These are phyloP conservation scores for Rhizoclosmatium globosum DNA, from an alignment of 192 early-diverging fungal genomes.

Conservation along the genomic window DNA sequence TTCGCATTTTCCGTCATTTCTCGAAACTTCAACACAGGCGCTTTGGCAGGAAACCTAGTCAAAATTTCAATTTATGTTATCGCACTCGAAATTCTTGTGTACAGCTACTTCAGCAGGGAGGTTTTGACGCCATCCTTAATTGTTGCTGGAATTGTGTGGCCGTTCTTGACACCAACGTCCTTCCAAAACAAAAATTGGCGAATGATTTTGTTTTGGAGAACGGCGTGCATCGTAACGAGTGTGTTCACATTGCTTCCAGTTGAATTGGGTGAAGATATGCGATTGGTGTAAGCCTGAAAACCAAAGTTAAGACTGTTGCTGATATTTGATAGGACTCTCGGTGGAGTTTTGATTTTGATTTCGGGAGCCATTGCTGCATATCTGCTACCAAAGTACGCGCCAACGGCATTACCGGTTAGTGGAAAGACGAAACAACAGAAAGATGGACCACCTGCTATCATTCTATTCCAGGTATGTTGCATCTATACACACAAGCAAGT, in stretches of 20 bases:
- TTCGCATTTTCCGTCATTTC: constrained; percentile 25
- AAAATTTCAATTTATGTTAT: constrained; percentile 61
- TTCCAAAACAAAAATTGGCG: constrained; percentile 53
- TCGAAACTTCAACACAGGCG: constrained; percentile 11
- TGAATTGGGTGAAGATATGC: constrained; percentile 79
- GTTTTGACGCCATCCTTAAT: constrained; percentile 71
- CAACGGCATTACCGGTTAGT: too few species aligned
- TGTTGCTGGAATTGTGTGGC: constrained; percentile 70
- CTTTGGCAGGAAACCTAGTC: neutral
- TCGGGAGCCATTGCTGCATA: constrained; percentile 40
- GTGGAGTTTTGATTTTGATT: constrained; percentile 43
- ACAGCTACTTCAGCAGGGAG: constrained; percentile 84
- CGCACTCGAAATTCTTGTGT: constrained; percentile 84
- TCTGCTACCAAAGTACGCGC: constrained; percentile 30
- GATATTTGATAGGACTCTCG: constrained; percentile 36
- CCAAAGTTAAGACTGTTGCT: too few species aligned
- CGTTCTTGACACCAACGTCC: constrained; percentile 58
- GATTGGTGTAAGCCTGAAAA: constrained; percentile 63
- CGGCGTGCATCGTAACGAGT: constrained; percentile 74
- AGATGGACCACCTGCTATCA: constrained; percentile 10
- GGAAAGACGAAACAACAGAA: too few species aligned
- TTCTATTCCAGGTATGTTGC: constrained; percentile 20
- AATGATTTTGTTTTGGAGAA: constrained; percentile 71
- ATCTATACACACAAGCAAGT: too few species aligned
- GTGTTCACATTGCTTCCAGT: constrained; percentile 90